Conservation (phyloP, 176 grass and related monocot genomes). For the Secale cereale region DNA sequence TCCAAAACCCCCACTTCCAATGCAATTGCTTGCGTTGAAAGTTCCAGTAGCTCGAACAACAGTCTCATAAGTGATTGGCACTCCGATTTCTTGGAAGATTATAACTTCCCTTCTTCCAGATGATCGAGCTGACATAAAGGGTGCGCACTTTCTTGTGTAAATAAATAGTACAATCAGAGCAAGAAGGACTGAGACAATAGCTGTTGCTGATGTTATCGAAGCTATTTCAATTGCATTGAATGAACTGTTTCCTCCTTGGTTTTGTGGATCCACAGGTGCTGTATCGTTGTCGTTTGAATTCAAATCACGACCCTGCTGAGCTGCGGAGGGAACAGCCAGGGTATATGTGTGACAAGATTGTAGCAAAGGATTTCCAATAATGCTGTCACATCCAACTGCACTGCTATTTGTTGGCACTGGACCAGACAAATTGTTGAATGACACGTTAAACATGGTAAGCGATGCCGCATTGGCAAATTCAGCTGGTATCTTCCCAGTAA, state of each 20-base stretch:
- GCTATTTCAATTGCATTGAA: slow-evolving; percentile 95
- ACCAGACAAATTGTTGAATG: slow-evolving; percentile 98
- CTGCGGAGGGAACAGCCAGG: slow-evolving; percentile 62
- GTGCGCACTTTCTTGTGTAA: slow-evolving; percentile 91
- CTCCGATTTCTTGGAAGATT: slow-evolving; percentile 75
- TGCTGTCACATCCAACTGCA: slow-evolving; percentile 66
- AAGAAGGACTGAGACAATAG: slow-evolving; percentile 92
- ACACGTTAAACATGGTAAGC: slow-evolving; percentile 75
- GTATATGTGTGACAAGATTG: slow-evolving; percentile 74
- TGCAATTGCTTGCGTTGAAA: slow-evolving; percentile 97
- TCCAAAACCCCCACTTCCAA: slow-evolving; percentile 94
- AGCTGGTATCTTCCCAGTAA: slow-evolving; percentile 78
- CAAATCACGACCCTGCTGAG: slow-evolving; percentile 40
- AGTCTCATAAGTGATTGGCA: slow-evolving; percentile 72
- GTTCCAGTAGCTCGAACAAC: slow-evolving; percentile 82
- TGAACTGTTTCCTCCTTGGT: slow-evolving; percentile 49
- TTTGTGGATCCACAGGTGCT: slow-evolving; percentile 28
- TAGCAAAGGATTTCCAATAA: slow-evolving; percentile 87
- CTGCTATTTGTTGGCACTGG: slow-evolving; percentile 69
- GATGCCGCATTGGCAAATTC: slow-evolving; percentile 54
- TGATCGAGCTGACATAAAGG: slow-evolving; percentile 44
- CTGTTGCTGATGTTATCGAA: slow-evolving; percentile 89
- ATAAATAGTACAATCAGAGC: slow-evolving; percentile 81
- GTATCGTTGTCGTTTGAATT: slow-evolving; percentile 57
- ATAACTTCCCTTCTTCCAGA: slow-evolving; percentile 73